phyloP scores from a whole-genome alignment of 805 yeast genomes.

The Saccharomycopsis javanensis region DNA sequence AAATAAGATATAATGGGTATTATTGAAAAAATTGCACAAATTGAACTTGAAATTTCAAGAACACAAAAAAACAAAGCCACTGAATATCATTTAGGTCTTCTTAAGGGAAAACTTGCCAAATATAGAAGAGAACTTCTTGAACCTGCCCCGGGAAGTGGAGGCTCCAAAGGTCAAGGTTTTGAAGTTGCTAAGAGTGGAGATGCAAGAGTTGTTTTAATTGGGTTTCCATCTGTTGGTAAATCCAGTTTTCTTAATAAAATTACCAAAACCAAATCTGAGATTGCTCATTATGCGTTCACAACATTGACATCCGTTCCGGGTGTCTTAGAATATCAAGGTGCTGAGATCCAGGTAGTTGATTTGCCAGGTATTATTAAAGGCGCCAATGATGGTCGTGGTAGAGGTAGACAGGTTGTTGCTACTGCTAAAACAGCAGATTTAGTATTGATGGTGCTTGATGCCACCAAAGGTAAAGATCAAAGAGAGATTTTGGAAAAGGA shows the following conservation, averaged over 20 bases:
- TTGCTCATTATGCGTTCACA: conserved; percentile 92
- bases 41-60: conserved; percentile 87
- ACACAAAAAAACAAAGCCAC: conserved; percentile 98
- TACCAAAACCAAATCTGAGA: conserved; percentile 88
- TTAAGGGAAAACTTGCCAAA: conserved; percentile 91
- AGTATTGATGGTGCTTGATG: conserved; percentile 88
- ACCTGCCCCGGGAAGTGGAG: conserved; percentile 63
- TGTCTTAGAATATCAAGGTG: conserved; percentile 88
- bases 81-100: conserved; percentile 88
- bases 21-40: conserved; percentile 72
- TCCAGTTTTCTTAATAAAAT: conserved; percentile 83
- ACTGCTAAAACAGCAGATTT: conserved; percentile 93
- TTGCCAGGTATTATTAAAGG: conserved; percentile 96
- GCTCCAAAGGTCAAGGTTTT: conserved; percentile 74
- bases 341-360: conserved; percentile 95
- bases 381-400: conserved; percentile 93
- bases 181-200: conserved; percentile 95
- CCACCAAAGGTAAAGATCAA: conserved; percentile 89
- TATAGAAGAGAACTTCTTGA: conserved; percentile 85
- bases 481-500: conserved; percentile 79
- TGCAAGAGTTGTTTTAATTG: conserved; percentile 90
- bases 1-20: background rate
- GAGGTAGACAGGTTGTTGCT: conserved; percentile 94
- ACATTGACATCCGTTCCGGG: conserved; percentile 96
- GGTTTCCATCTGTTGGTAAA: conserved; percentile 97